Conservation (phyloP, 805 yeast genomes). For the Nakazawaea molendinolei region DNA sequence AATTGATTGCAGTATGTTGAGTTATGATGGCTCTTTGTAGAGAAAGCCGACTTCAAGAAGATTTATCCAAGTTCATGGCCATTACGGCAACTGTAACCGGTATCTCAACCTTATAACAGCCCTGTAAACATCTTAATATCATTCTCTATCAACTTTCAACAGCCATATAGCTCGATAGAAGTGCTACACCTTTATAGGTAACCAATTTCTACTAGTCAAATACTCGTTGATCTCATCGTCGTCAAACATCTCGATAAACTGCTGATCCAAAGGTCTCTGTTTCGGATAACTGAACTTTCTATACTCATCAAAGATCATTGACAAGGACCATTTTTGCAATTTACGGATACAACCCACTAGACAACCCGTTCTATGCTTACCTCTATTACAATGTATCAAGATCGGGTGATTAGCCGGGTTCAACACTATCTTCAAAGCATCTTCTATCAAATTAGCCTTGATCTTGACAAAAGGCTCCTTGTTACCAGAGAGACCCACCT, state of each 20-base stretch:
- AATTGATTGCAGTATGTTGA: no score
- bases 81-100: no score
- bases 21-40: no score
- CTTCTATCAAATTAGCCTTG: conserved; percentile 57
- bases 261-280: conserved; percentile 92
- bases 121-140: no score
- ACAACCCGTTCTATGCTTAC: conserved; percentile 96
- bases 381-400: conserved; percentile 90
- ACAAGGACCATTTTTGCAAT: conserved; percentile 85
- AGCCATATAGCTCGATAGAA: no score
- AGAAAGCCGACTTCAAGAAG: no score
- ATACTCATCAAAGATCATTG: conserved; percentile 94
- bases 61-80: no score
- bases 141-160: no score
- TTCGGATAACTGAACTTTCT: conserved; percentile 92
- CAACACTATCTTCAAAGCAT: conserved; percentile 73
- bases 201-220: conserved; percentile 47
- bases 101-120: no score
- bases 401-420: conserved; percentile 89
- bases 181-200: conserved; percentile 61
- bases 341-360: conserved; percentile 87
- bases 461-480: conserved; percentile 89
- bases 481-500: conserved; percentile 91
- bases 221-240: conserved; percentile 50
- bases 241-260: conserved; percentile 86